Percentiles rank a stretch among this genome's conserved stretches.
These are phyloP conservation scores for Forsythia suspensa DNA, from an alignment of 257 asterid species.

Conservation along the genomic window DNA sequence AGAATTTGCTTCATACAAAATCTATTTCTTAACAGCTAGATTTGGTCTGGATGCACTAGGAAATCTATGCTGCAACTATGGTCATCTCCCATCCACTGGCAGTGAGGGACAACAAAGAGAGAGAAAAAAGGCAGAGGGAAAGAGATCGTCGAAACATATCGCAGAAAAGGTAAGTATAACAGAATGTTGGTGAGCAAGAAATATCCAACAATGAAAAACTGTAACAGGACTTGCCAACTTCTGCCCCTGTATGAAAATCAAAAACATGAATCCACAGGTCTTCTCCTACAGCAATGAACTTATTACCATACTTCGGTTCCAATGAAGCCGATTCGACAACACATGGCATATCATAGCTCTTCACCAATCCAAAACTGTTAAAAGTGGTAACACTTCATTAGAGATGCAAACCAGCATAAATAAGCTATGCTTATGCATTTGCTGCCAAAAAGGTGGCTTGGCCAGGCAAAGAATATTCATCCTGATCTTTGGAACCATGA, in stretches of 20 bases:
- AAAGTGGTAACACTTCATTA: background rate
- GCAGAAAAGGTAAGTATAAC: background rate
- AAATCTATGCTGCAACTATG: background rate
- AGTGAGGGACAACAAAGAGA: background rate
- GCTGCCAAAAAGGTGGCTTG: background rate
- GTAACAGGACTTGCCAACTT: constrained; percentile 56
- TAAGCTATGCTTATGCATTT: background rate
- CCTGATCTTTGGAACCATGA: background rate
- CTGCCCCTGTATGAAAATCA: constrained; percentile 84
- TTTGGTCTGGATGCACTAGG: background rate
- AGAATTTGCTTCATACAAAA: background rate
- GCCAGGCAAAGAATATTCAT: background rate
- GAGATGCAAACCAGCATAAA: background rate
- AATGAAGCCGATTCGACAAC: constrained; percentile 85
- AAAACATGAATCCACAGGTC: constrained; percentile 94
- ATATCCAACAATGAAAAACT: background rate
- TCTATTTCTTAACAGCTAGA: background rate
- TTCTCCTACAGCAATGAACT: constrained; percentile 92
- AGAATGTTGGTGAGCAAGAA: background rate
- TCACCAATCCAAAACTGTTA: constrained; percentile 81
- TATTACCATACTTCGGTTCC: constrained; percentile 87
- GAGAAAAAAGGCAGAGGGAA: background rate
- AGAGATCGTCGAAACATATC: background rate
- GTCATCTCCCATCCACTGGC: background rate
- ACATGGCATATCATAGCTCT: constrained; percentile 83